Conservation (phyloP, 371 early-diverging fungal species). For the Circinella umbellata region DNA sequence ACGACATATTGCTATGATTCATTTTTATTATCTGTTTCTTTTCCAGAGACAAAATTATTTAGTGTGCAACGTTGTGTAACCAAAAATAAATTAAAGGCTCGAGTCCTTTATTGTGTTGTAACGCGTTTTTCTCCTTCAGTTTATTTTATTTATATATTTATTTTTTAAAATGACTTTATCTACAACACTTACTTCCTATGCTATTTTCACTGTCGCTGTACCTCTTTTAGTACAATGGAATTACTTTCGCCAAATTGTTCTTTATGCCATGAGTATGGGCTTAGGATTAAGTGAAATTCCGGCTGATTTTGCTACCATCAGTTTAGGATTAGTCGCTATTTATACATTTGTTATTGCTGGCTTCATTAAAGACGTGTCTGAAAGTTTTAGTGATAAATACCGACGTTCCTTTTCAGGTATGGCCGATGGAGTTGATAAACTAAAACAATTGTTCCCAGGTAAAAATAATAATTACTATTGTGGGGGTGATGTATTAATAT, state of each 20-base stretch:
- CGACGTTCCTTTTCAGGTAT: not conserved
- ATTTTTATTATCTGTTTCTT: no score
- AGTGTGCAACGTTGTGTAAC: no score
- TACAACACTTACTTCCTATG: conserved; percentile 1
- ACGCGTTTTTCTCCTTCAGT: no score
- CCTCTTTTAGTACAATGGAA: conserved; percentile 15
- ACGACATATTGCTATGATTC: no score
- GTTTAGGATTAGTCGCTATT: not conserved
- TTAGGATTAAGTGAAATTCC: conserved; percentile 8
- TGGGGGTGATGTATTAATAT: no score
- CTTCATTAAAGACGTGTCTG: not conserved
- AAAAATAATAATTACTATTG: not conserved
- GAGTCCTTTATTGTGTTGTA: no score
- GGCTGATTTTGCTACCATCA: conserved; percentile 7
- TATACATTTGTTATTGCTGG: conserved; percentile 15
- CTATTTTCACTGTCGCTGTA: not conserved
- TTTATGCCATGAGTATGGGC: not conserved
- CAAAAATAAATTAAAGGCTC: no score
- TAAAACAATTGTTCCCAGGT: conserved; percentile 25
- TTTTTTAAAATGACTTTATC: not conserved
- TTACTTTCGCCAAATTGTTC: conserved; percentile 16
- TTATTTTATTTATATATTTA: no score
- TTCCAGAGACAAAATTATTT: no score
- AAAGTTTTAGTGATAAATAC: not conserved
- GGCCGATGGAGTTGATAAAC: not conserved